phyloP scores from a whole-genome alignment of 2,329 filamentous ascomycete species.

The Lasiodiplodia citricola region DNA sequence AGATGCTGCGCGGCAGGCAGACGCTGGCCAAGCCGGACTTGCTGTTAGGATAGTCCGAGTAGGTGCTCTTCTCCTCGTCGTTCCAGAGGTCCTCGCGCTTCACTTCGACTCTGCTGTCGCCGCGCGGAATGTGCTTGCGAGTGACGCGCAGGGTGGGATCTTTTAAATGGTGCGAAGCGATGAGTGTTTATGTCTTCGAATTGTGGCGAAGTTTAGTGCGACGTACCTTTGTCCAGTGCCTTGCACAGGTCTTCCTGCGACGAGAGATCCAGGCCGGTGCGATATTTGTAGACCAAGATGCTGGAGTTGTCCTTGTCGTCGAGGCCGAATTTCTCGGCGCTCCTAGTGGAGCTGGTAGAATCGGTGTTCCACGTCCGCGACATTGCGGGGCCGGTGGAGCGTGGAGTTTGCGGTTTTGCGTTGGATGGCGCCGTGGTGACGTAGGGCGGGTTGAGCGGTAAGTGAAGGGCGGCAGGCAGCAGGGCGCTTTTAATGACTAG shows the following conservation, averaged over 20 bases:
- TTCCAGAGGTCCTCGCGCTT: conserved; percentile 53
- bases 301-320: conserved; percentile 49
- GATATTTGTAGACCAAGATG: conserved; percentile 54
- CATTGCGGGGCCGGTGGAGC: conserved; percentile 26
- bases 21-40: conserved; percentile 55
- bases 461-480: not conserved
- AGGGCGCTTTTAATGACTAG: not conserved
- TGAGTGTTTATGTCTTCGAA: conserved; percentile 1
- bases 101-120: conserved; percentile 53
- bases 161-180: conserved; percentile 31
- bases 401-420: not conserved
- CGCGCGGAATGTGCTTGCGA: conserved; percentile 52
- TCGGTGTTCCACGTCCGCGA: conserved; percentile 51
- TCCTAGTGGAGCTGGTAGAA: conserved; percentile 48
- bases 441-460: not conserved
- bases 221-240: conserved; percentile 43
- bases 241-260: conserved; percentile 53
- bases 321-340: conserved; percentile 50
- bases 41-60: conserved; percentile 42
- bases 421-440: conserved; percentile 6
- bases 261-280: conserved; percentile 49
- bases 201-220: conserved; percentile 1
- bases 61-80: conserved; percentile 39
- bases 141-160: conserved; percentile 54
- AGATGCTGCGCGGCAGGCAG: conserved; percentile 50